Evolutionary conservation across 73 alveolate genomes (phyloP), one percentile per base, ranked within the genome.

Genomic region (Paramecium tetraurelia): DNA sequence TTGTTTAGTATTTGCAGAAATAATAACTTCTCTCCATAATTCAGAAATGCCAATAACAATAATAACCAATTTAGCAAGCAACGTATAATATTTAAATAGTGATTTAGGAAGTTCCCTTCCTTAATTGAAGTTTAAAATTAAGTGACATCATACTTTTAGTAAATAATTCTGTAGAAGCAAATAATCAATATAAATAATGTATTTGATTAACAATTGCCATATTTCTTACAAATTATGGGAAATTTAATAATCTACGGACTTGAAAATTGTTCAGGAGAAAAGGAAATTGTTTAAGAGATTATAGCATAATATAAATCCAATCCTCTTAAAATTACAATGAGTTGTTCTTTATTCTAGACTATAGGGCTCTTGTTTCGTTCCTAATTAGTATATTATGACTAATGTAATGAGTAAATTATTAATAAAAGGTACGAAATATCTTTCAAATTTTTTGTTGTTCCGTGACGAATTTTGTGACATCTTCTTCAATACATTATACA

Each of bases 301-400:
- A 38, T 76, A 76, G 6, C 40, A 43, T 41, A 76, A 43, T 76
- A 76, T 27, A 43, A 18, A 24, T 76, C 31, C 6, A 27, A 76
- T 20, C 89, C 89, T 5, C 70, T 76, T 21, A 76, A 76, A 41
- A 76, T 76, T 41, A 33, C 89, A 4, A 40, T 76, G 70, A 76
- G 89, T 76, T 76, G 63, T 29, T 76, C 89, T 43, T n/a, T 76
- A 18, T 76, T 76, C 12, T 43, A 76, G 22, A 76, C 89, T 3
- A 43, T 76, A 38, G 63, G 36, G 71, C 36, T 76, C 31, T 33
- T 76, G 7, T 76, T 76, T 36, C 63, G 89, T 36, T 38, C 40
- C 14, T 76, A 76, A 43, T 41, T 40, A 11, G 89, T 76, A 2
- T 22, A 10, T 10, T 38, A 16, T 21, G 89, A 76, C 41, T 31